Percentiles rank a stretch among this genome's conserved stretches.
Evolutionary conservation across 2,329 filamentous ascomycete species (phyloP).

Genomic region (Claviceps purpurea): DNA sequence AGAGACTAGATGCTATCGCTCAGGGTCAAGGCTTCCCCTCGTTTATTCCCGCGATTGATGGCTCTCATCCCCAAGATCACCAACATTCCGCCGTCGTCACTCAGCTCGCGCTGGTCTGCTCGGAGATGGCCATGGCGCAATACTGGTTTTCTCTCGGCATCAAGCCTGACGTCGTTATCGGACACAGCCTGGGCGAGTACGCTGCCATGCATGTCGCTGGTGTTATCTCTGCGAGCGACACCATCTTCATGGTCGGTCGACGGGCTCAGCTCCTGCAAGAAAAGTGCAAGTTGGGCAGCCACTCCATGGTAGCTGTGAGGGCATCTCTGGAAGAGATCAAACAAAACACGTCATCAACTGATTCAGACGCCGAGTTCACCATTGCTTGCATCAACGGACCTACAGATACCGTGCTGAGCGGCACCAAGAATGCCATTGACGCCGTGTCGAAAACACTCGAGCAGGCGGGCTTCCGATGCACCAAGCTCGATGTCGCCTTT

Average conservation of each 20-base stretch:
- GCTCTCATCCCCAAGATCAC: constrained; percentile 14
- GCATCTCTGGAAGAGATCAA: constrained; percentile 34
- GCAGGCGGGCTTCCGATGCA: constrained; percentile 13
- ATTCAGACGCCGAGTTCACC: constrained; percentile 13
- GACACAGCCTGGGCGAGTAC: constrained; percentile 59
- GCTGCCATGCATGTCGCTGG: constrained; percentile 58
- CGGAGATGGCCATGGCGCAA: constrained; percentile 27
- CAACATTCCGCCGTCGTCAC: constrained; percentile 8
- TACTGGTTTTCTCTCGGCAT: constrained; percentile 34
- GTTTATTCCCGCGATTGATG: constrained; percentile 30
- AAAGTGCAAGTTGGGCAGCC: constrained; percentile 51
- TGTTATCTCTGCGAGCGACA: constrained; percentile 56
- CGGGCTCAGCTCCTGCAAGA: constrained; percentile 52
- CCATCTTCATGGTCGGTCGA: constrained; percentile 56
- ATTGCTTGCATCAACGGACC: constrained; percentile 49
- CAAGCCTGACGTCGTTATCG: constrained; percentile 39
- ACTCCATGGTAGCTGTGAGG: constrained; percentile 42
- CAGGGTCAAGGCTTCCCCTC: constrained; percentile 22
- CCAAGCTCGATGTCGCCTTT: constrained; percentile 18
- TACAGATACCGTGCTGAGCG: constrained; percentile 36
- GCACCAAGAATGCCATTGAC: constrained; percentile 2
- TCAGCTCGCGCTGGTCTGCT: constrained; percentile 26
- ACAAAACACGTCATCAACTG: neutral
- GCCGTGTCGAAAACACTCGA: neutral
- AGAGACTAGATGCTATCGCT: constrained; percentile 19